Conservation (phyloP, 2,329 filamentous ascomycete species). For the Zalaria sp. region DNA sequence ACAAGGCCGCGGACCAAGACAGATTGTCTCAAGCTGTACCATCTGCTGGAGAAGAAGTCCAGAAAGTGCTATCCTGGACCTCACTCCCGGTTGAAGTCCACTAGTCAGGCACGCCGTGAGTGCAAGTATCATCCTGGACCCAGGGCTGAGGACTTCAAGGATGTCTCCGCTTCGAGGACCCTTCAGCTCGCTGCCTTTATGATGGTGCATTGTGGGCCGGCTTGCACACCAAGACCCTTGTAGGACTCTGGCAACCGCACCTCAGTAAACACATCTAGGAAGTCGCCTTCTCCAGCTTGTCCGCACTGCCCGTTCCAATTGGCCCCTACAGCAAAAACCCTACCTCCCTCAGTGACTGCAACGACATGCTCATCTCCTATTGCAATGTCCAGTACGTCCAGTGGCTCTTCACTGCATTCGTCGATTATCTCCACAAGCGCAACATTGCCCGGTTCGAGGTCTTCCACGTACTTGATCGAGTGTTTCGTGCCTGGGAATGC, state of each 20-base stretch:
- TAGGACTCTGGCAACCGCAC: constrained; percentile 4
- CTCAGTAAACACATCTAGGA: constrained; percentile 13
- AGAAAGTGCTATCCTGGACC: too few relatives aligned
- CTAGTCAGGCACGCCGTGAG: too few relatives aligned
- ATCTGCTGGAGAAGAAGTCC: too few relatives aligned
- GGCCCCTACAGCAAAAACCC: constrained; percentile 41
- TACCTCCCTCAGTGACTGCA: constrained; percentile 34
- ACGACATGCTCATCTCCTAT: constrained; percentile 47
- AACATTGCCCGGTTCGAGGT: constrained; percentile 11
- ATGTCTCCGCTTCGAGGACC: not conserved
- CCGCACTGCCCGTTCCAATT: constrained; percentile 49
- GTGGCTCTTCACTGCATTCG: constrained; percentile 23
- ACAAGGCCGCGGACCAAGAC: too few relatives aligned
- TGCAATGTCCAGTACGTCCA: constrained; percentile 40
- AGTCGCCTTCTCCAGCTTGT: constrained; percentile 7
- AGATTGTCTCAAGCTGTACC: too few relatives aligned
- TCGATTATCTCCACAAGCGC: constrained; percentile 19
- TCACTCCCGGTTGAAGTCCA: too few relatives aligned
- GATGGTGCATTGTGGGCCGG: constrained; percentile 2
- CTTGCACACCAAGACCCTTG: not conserved
- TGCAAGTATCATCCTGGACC: too few relatives aligned
- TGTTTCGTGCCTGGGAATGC: constrained; percentile 10
- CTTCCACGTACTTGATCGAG: constrained; percentile 9
- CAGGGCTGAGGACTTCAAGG: not conserved
- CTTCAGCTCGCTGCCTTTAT: not conserved